A percentile compares a stretch with the other conserved stretches of the same genome.
Conservation (phyloP, 768 basidiomycete species). For the Serendipita sp. region DNA sequence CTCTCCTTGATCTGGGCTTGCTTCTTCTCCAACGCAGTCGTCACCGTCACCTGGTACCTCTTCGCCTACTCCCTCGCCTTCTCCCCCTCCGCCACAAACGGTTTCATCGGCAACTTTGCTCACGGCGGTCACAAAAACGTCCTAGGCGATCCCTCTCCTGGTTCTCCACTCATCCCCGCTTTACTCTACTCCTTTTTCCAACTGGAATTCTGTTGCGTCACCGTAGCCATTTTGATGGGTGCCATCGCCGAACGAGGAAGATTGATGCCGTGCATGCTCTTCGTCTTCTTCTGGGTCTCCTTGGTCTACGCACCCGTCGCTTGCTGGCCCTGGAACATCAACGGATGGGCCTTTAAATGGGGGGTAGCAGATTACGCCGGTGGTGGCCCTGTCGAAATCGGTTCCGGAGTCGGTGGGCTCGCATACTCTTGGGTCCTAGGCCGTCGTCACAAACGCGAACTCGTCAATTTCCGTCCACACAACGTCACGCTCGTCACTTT, state of each 20-base stretch:
- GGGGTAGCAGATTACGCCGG: conserved; percentile 84
- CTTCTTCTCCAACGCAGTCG: conserved; percentile 53
- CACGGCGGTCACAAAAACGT: conserved; percentile 67
- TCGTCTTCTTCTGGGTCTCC: conserved; percentile 75
- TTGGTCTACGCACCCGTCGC: conserved; percentile 80
- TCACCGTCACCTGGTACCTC: conserved; percentile 68
- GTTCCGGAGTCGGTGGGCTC: conserved; percentile 68
- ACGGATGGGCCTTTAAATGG: conserved; percentile 76
- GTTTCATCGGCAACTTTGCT: conserved; percentile 63
- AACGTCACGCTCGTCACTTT: conserved; percentile 71
- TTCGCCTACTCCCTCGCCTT: conserved; percentile 80
- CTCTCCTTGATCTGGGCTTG: conserved; percentile 64
- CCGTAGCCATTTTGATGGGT: conserved; percentile 59
- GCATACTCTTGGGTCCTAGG: conserved; percentile 82
- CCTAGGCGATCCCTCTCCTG: conserved; percentile 54
- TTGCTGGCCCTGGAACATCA: conserved; percentile 65
- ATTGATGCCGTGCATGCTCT: conserved; percentile 63
- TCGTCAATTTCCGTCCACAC: conserved; percentile 72
- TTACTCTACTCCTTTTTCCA: conserved; percentile 77
- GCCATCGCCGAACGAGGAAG: conserved; percentile 51
- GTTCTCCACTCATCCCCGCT: conserved; percentile 65
- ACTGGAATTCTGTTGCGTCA: conserved; percentile 75
- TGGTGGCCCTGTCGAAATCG: conserved; percentile 81
- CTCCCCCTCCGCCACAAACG: conserved; percentile 56
- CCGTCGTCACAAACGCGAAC: conserved; percentile 52